Percentiles rank a stretch among this genome's conserved stretches.
Evolutionary conservation across 805 yeast species (phyloP).

Genomic region (Starmerella ratchasimensis): DNA sequence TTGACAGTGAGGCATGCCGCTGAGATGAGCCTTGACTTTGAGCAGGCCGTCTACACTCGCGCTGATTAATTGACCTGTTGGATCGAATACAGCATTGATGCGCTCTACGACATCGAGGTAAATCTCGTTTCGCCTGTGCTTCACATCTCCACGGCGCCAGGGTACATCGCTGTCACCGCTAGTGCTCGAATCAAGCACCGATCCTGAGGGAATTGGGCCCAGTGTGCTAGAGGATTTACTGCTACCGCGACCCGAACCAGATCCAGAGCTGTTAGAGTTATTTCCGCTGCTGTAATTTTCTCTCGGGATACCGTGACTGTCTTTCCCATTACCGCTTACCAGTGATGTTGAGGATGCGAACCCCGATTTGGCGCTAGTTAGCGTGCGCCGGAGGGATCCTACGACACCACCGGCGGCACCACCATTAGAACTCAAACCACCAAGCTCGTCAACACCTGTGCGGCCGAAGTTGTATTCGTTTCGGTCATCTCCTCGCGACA

Average conservation of each 20-base stretch:
- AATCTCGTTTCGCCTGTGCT: conserved; percentile 71
- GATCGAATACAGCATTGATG: conserved; percentile 53
- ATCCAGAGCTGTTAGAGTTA: no score
- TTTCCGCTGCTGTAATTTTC: no score
- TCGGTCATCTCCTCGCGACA: conserved; percentile 1
- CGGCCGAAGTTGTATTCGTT: not conserved
- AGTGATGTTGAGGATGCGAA: not conserved
- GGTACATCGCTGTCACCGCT: conserved; percentile 26
- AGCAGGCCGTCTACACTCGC: conserved; percentile 68
- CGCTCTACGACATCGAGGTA: conserved; percentile 64
- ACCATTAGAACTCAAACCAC: no score
- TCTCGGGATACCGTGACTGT: no score
- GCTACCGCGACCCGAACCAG: no score
- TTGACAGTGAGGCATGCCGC: conserved; percentile 74
- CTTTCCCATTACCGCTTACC: no score
- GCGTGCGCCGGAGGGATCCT: conserved; percentile 16
- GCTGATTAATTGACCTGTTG: conserved; percentile 43
- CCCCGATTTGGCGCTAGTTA: conserved; percentile 5
- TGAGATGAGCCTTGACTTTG: conserved; percentile 51
- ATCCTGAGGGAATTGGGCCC: no score
- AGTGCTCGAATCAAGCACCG: no score
- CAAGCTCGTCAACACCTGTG: not conserved
- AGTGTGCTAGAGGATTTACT: no score
- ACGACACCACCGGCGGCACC: conserved; percentile 22
- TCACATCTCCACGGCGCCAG: conserved; percentile 61